phyloP scores from a whole-genome alignment of 2,329 filamentous ascomycete genomes.

The Colletotrichum simmondsii region DNA sequence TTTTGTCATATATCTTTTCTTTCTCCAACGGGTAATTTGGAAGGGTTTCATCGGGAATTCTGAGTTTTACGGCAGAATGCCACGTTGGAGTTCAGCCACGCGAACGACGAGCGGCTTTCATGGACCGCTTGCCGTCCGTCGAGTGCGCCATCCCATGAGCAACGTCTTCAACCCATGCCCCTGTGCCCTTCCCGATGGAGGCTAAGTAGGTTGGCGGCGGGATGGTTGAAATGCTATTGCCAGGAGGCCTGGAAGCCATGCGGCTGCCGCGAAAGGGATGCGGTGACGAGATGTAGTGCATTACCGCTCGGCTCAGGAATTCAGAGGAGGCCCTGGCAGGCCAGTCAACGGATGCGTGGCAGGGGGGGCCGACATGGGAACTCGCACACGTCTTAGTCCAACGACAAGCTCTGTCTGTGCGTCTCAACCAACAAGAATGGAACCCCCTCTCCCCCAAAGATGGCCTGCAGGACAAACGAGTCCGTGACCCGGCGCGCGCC shows the following conservation, averaged over 20 bases:
- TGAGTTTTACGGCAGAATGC: neutral
- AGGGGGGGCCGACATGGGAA: conserved; percentile 23
- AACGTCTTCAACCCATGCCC: conserved; percentile 1
- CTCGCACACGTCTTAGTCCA: conserved; percentile 24
- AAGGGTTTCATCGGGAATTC: conserved; percentile 1
- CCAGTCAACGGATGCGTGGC: conserved; percentile 14
- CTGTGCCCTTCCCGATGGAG: conserved; percentile 1
- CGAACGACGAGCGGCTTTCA: conserved; percentile 23
- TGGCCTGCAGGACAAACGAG: conserved; percentile 30
- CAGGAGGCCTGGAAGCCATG: conserved; percentile 19
- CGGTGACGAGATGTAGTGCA: conserved; percentile 31
- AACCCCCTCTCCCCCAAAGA: conserved; percentile 7
- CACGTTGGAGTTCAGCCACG: conserved; percentile 19
- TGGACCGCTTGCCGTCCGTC: conserved; percentile 14
- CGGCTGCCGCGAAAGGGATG: conserved; percentile 25
- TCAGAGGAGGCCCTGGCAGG: conserved; percentile 15
- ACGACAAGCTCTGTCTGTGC: conserved; percentile 33
- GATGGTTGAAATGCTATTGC: conserved; percentile 13
- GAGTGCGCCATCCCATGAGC: conserved; percentile 12
- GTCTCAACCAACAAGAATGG: conserved; percentile 34
- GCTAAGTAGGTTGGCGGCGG: conserved; percentile 20
- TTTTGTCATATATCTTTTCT: neutral
- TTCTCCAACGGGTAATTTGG: neutral
- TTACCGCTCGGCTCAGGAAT: conserved; percentile 32
- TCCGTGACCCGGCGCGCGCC: conserved; percentile 14